Evolutionary conservation across 371 early-diverging fungal genomes (phyloP).

Genomic region (Syncephalastrum monosporum): DNA sequence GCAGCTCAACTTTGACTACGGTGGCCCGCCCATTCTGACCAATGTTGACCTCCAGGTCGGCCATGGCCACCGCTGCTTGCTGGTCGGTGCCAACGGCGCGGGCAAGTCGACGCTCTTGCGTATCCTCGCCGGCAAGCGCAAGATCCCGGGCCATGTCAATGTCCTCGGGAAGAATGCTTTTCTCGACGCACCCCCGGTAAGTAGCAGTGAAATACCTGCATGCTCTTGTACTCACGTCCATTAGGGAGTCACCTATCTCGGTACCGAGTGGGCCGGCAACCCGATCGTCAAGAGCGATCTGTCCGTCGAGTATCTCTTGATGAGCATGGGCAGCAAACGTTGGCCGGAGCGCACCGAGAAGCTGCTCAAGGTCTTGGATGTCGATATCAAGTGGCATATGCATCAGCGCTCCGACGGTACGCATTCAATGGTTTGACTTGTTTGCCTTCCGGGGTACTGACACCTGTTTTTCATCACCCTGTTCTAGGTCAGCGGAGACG

Average conservation of each 20-base stretch:
- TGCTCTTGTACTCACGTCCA: no score
- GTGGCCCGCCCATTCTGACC: constrained; percentile 57
- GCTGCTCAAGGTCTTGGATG: constrained; percentile 68
- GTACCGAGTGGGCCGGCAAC: constrained; percentile 78
- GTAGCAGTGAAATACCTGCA: neutral
- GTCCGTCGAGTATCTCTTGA: constrained; percentile 64
- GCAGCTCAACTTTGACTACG: constrained; percentile 59
- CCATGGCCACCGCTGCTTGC: constrained; percentile 60
- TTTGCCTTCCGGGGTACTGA: constrained; percentile 1
- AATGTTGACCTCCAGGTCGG: constrained; percentile 52
- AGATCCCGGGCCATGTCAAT: constrained; percentile 53
- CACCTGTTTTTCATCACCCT: neutral
- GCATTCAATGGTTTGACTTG: neutral
- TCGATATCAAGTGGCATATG: constrained; percentile 74
- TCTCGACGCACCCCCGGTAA: constrained; percentile 52
- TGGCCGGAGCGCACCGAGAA: constrained; percentile 61
- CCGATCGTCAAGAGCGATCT: constrained; percentile 62
- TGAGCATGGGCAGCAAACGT: constrained; percentile 65
- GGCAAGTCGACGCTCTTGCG: constrained; percentile 68
- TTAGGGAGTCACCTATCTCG: constrained; percentile 74
- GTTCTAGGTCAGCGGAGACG: constrained; percentile 49
- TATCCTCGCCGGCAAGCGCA: constrained; percentile 70
- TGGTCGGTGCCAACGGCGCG: constrained; percentile 67
- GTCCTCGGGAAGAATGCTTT: constrained; percentile 70
- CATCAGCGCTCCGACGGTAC: constrained; percentile 71